phyloP scores from a whole-genome alignment of 768 basidiomycete species.

The Hypholoma fasciculare region DNA sequence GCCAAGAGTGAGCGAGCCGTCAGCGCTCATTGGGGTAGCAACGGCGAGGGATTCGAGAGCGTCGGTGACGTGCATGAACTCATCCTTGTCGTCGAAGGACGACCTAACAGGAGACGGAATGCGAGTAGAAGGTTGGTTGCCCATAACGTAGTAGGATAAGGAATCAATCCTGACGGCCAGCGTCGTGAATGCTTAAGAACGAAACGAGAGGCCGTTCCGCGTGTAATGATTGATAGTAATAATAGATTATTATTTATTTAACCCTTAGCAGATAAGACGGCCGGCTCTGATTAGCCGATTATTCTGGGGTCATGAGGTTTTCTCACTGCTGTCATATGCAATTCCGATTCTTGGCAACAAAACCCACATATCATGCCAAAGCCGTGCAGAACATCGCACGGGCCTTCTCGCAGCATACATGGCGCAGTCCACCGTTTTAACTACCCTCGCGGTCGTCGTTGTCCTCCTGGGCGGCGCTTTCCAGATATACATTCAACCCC shows the following conservation, averaged over 20 bases:
- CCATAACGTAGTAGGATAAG: slow-evolving; percentile 22
- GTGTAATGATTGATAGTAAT: slow-evolving; percentile 9
- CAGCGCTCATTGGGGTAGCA: slow-evolving; percentile 44
- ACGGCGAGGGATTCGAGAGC: slow-evolving; percentile 33
- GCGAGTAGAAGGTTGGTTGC: slow-evolving; percentile 29
- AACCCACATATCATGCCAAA: background rate
- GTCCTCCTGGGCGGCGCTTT: background rate
- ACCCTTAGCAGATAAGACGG: slow-evolving; percentile 15
- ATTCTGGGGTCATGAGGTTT: background rate
- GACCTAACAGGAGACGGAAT: slow-evolving; percentile 25
- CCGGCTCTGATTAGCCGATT: background rate
- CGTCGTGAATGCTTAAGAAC: slow-evolving; percentile 13
- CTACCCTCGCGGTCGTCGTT: background rate
- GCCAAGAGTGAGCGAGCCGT: slow-evolving; percentile 60
- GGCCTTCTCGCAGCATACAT: background rate
- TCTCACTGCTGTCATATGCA: background rate
- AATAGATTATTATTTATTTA: slow-evolving; percentile 10
- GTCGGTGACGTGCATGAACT: slow-evolving; percentile 23
- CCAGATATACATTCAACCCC: background rate
- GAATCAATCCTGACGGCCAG: slow-evolving; percentile 15
- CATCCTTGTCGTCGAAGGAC: slow-evolving; percentile 31
- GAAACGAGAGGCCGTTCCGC: background rate
- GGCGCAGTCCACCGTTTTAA: background rate
- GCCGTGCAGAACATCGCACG: background rate
- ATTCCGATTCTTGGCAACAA: no score